Evolutionary conservation across 805 yeast genomes (phyloP).

Genomic region (Sugiyamaella marilandica): DNA sequence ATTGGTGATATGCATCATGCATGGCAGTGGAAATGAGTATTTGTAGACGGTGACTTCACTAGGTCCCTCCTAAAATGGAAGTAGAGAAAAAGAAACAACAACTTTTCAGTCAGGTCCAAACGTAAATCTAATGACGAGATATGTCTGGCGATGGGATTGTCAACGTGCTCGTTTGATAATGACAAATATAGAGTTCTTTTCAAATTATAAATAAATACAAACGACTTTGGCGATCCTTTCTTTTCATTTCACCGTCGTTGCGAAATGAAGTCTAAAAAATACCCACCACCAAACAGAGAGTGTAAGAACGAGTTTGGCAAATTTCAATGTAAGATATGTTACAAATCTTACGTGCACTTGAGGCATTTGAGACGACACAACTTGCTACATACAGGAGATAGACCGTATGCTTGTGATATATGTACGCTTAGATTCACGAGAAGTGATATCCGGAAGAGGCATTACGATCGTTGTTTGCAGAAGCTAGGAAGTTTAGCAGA

Average conservation of each 20-base stretch:
- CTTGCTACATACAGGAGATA: slow-evolving; percentile 76
- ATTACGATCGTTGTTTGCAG: slow-evolving; percentile 18
- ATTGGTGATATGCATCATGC: too few species aligned
- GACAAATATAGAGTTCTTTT: neutral
- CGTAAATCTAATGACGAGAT: too few species aligned
- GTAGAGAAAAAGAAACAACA: too few species aligned
- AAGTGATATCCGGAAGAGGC: slow-evolving; percentile 24
- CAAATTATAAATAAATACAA: neutral
- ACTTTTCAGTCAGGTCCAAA: too few species aligned
- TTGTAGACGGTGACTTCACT: too few species aligned
- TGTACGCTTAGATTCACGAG: slow-evolving; percentile 40
- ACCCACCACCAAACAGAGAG: neutral
- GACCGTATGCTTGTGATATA: slow-evolving; percentile 73
- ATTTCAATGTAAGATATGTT: slow-evolving; percentile 20
- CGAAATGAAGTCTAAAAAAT: neutral
- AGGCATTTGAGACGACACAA: slow-evolving; percentile 81
- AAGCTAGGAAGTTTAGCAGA: slow-evolving; percentile 3
- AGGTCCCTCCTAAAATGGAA: too few species aligned
- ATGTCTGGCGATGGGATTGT: too few species aligned
- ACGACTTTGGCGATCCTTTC: neutral
- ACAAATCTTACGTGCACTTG: slow-evolving; percentile 35
- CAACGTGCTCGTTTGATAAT: neutral
- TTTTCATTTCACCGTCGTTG: neutral
- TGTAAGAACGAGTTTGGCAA: slow-evolving; percentile 14
- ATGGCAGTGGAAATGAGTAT: too few species aligned